A percentile compares a stretch with the other conserved stretches of the same genome.
Evolutionary conservation across 2,329 filamentous ascomycete species (phyloP).

Genomic region (Hypoxylon sp.): DNA sequence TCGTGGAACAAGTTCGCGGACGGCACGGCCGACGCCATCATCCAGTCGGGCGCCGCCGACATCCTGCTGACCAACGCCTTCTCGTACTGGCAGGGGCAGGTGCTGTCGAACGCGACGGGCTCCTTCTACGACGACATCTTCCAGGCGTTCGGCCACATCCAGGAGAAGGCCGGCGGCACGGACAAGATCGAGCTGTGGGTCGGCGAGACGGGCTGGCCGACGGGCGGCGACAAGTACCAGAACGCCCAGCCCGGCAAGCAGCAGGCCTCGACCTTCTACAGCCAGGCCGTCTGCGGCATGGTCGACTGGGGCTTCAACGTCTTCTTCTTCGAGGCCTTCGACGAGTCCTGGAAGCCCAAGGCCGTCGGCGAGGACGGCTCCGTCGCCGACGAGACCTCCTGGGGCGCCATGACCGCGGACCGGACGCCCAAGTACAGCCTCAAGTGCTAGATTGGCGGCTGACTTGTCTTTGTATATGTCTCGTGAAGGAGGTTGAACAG

Average conservation of each 20-base stretch:
- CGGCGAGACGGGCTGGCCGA: constrained; percentile 77
- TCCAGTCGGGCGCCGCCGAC: constrained; percentile 64
- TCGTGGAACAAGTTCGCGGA: constrained; percentile 80
- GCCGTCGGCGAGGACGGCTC: constrained; percentile 73
- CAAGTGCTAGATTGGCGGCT: constrained; percentile 43
- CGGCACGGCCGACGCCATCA: constrained; percentile 74
- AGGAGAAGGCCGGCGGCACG: constrained; percentile 63
- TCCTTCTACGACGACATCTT: constrained; percentile 77
- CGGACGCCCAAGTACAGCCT: constrained; percentile 66
- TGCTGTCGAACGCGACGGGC: constrained; percentile 65
- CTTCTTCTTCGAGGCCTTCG: constrained; percentile 81
- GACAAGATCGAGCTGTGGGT: constrained; percentile 74
- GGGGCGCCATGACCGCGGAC: constrained; percentile 75
- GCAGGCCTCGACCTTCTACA: constrained; percentile 71
- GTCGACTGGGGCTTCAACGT: constrained; percentile 75
- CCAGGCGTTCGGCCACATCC: constrained; percentile 73
- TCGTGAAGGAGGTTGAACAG: not conserved
- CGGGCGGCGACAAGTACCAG: constrained; percentile 72
- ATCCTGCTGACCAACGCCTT: constrained; percentile 77
- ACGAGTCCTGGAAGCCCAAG: constrained; percentile 78
- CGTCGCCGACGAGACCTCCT: constrained; percentile 73
- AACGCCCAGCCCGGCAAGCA: constrained; percentile 69
- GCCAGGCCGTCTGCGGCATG: constrained; percentile 72
- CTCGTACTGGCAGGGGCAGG: constrained; percentile 77
- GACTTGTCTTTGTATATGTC: constrained; percentile 12